Conservation (phyloP, 257 asterid species). For the Nicotiana sylvestris region DNA sequence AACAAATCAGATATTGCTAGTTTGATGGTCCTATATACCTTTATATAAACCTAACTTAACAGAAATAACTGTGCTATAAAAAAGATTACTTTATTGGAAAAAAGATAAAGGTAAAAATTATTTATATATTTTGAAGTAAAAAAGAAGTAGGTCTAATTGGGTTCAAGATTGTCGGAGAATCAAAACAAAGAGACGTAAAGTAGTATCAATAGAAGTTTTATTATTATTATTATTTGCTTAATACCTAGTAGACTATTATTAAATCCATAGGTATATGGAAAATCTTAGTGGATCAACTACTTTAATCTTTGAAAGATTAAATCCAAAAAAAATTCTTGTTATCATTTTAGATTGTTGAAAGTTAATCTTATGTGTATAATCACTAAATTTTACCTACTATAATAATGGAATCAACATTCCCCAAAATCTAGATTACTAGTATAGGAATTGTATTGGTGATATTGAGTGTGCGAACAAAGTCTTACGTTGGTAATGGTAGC, state of each 20-base stretch:
- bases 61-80: background rate
- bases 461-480: no score
- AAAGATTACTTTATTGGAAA: background rate
- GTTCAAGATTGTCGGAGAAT: background rate
- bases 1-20: background rate
- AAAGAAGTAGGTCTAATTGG: background rate
- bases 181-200: constrained; percentile 1
- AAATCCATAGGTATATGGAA: background rate
- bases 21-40: background rate
- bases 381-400: no score
- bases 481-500: no score
- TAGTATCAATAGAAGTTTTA: background rate
- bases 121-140: background rate
- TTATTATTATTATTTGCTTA: background rate
- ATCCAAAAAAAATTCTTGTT: background rate
- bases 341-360: no score
- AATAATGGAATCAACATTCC: no score
- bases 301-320: background rate
- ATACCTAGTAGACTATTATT: background rate
- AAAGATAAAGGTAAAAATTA: background rate
- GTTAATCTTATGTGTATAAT: no score
- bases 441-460: no score
- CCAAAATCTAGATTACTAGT: no score
- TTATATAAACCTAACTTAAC: constrained; percentile 11
- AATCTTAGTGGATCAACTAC: constrained; percentile 1